phyloP scores from a whole-genome alignment of 345 rosid genomes.

The Eucalyptus erythrocorys region DNA sequence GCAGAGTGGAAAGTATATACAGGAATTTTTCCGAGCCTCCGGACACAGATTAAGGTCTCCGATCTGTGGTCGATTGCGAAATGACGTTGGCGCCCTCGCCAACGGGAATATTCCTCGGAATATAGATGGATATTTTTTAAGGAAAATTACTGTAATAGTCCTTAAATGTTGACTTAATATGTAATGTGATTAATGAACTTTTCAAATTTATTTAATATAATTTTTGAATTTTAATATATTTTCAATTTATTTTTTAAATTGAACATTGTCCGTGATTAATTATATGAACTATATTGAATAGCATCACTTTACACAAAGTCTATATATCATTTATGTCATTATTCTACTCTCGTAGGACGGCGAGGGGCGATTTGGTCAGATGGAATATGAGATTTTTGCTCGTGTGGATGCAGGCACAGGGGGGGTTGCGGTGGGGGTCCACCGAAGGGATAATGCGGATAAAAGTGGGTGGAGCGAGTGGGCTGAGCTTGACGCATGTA shows the following conservation, averaged over 20 bases:
- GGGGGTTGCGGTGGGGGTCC: background rate
- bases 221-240: accelerated
- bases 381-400: background rate
- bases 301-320: too few species aligned
- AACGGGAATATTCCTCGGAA: background rate
- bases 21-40: accelerated
- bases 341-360: accelerated
- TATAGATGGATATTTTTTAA: background rate
- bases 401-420: background rate
- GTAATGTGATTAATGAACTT: accelerated
- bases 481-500: background rate
- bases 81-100: background rate
- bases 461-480: background rate
- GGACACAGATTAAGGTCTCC: background rate
- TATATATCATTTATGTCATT: too few species aligned
- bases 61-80: background rate
- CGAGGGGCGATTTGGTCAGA: slow-evolving; percentile 3
- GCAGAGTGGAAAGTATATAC: background rate
- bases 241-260: too few species aligned
- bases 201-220: accelerated
- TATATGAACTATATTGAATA: too few species aligned
- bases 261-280: accelerated
- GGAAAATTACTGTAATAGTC: accelerated
- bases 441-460: background rate
- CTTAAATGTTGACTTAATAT: too few species aligned